These are phyloP conservation scores for Boletus semigastroideus DNA, from an alignment of 1,284 basidiomycete genomes.

Conservation along the genomic window DNA sequence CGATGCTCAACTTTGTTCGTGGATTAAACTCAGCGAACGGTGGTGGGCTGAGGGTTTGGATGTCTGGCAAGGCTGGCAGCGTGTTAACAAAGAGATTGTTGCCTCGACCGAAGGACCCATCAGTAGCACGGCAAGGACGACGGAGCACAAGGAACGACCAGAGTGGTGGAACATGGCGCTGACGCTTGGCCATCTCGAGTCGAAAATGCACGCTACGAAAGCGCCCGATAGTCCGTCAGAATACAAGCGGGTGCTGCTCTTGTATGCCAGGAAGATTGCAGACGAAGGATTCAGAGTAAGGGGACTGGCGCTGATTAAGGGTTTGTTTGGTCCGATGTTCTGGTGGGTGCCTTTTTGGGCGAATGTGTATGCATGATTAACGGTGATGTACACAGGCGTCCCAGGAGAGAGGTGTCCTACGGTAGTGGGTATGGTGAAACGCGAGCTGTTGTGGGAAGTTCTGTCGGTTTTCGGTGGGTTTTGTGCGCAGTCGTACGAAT, in stretches of 20 bases:
- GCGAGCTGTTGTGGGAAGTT: slow-evolving; percentile 79
- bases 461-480: slow-evolving; percentile 69
- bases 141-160: slow-evolving; percentile 47
- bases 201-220: slow-evolving; percentile 68
- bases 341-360: slow-evolving; percentile 50
- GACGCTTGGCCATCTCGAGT: slow-evolving; percentile 84
- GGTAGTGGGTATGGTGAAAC: slow-evolving; percentile 69
- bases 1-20: slow-evolving; percentile 62
- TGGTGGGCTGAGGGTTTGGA: slow-evolving; percentile 84
- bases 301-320: slow-evolving; percentile 85
- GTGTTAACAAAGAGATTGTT: slow-evolving; percentile 44
- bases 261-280: slow-evolving; percentile 80
- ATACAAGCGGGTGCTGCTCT: slow-evolving; percentile 70
- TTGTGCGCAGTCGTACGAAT: not conserved
- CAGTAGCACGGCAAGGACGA: slow-evolving; percentile 39
- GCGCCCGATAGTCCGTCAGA: slow-evolving; percentile 79
- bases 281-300: slow-evolving; percentile 84
- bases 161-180: slow-evolving; percentile 79
- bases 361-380: slow-evolving; percentile 4
- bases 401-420: slow-evolving; percentile 65
- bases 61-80: slow-evolving; percentile 72
- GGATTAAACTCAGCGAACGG: slow-evolving; percentile 71
- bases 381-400: slow-evolving; percentile 60
- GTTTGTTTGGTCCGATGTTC: slow-evolving; percentile 85
- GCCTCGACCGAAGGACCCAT: slow-evolving; percentile 60